A percentile compares a stretch with the other conserved stretches of the same genome.
Conservation (phyloP, 2,329 filamentous ascomycete genomes). For the Clarireedia monteithiana region DNA sequence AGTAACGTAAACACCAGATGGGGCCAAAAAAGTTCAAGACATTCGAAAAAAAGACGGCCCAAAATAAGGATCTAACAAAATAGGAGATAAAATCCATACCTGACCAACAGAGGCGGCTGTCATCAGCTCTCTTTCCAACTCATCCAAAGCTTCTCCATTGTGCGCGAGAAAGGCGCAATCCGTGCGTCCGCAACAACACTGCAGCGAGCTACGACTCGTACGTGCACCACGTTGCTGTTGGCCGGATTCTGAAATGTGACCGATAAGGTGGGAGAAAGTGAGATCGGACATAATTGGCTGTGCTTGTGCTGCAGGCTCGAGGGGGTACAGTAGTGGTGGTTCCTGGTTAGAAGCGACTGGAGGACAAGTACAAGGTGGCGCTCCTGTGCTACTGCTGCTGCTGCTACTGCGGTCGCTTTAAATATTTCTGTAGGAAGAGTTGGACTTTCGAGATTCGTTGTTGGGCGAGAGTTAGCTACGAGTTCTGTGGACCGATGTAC, state of each 20-base stretch:
- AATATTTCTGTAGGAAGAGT: no score
- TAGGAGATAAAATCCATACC: conserved; percentile 50
- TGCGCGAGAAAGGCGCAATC: conserved; percentile 76
- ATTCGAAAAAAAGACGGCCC: conserved; percentile 16
- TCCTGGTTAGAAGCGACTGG: no score
- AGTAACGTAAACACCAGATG: conserved; percentile 12
- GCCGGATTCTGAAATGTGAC: conserved; percentile 21
- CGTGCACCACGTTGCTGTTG: neutral
- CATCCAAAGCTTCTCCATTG: conserved; percentile 70
- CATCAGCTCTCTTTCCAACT: conserved; percentile 79
- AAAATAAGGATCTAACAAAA: conserved; percentile 8
- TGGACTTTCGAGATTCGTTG: no score
- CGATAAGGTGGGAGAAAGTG: conserved; percentile 16
- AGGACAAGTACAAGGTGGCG: no score
- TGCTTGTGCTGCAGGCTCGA: neutral
- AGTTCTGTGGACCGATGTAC: no score
- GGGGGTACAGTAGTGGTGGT: no score
- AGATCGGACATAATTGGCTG: conserved; percentile 8
- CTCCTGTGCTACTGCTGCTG: no score
- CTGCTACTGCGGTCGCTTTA: no score
- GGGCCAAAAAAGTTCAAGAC: no score
- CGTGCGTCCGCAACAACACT: conserved; percentile 78
- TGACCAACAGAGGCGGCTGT: conserved; percentile 83
- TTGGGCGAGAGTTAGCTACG: no score
- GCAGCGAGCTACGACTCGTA: neutral